These are phyloP conservation scores for Westerdykella aurantiaca DNA, from an alignment of 2,329 filamentous ascomycete genomes.

Conservation along the genomic window DNA sequence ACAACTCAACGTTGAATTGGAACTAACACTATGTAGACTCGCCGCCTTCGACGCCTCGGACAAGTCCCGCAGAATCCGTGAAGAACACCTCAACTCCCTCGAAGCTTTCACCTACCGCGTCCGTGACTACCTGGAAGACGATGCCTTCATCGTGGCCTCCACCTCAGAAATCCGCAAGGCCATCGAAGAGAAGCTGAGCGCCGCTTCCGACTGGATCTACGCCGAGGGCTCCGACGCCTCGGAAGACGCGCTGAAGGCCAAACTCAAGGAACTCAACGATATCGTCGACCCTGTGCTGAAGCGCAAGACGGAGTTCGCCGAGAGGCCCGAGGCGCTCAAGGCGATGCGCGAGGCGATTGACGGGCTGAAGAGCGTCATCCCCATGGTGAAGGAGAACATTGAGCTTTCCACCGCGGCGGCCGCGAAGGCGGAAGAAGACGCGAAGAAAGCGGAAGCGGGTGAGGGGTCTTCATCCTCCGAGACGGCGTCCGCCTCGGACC, in stretches of 20 bases:
- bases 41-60: constrained; percentile 84
- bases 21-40: constrained; percentile 50
- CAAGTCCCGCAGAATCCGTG: constrained; percentile 65
- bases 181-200: constrained; percentile 63
- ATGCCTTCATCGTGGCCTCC: constrained; percentile 66
- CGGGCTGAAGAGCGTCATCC: constrained; percentile 64
- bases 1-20: background rate
- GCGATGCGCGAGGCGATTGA: constrained; percentile 64
- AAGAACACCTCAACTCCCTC: constrained; percentile 87
- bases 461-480: constrained; percentile 43
- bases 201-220: constrained; percentile 84
- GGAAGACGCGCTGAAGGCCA: constrained; percentile 67
- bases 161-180: constrained; percentile 60
- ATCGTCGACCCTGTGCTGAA: constrained; percentile 72
- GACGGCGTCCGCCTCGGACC: constrained; percentile 39
- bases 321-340: constrained; percentile 65
- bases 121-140: constrained; percentile 73
- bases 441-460: constrained; percentile 31
- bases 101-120: constrained; percentile 88
- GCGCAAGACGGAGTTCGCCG: constrained; percentile 64
- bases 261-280: constrained; percentile 69
- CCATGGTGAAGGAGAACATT: constrained; percentile 65
- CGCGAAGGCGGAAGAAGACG: constrained; percentile 32
- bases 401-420: constrained; percentile 58
- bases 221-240: constrained; percentile 72